Conservation (phyloP, 176 grass and related monocot genomes). For the Hyparrhenia diplandra region DNA sequence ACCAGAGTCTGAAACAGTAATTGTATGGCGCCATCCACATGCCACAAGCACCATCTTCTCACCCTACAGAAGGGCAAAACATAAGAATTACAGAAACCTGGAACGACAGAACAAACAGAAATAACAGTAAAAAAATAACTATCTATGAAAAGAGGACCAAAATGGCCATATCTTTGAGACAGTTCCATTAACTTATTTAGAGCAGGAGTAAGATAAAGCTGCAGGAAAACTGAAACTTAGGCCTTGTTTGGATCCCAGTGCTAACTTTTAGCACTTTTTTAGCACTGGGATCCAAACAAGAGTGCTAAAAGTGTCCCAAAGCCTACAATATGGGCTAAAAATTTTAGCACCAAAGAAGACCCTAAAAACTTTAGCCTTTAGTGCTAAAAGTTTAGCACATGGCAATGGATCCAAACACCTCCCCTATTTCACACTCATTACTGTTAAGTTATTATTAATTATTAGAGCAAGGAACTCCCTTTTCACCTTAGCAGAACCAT, state of each 20-base stretch:
- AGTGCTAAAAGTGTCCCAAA: no score
- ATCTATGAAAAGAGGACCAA: not conserved
- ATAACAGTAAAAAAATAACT: not conserved
- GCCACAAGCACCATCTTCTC: slow-evolving; percentile 90
- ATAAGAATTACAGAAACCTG: slow-evolving; percentile 12
- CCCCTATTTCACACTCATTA: not conserved
- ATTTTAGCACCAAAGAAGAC: no score
- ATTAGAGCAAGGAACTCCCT: not conserved
- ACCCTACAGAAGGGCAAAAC: slow-evolving; percentile 42
- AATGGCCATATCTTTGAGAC: not conserved
- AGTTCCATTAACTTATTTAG: not conserved
- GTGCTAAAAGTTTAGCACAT: no score
- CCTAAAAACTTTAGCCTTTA: no score
- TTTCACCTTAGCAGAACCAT: not conserved
- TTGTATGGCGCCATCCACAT: slow-evolving; percentile 98
- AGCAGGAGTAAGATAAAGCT: not conserved
- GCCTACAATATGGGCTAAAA: no score
- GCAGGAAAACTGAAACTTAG: not conserved
- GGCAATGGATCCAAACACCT: no score
- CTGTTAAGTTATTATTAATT: not conserved
- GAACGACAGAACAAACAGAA: not conserved
- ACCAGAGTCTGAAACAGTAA: slow-evolving; percentile 76
- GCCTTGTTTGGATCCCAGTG: no score
- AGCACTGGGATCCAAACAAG: no score
- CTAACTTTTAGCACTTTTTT: no score